Evolutionary conservation across 495 filamentous ascomycete species (phyloP).

Genomic region (Penicillium silybi): DNA sequence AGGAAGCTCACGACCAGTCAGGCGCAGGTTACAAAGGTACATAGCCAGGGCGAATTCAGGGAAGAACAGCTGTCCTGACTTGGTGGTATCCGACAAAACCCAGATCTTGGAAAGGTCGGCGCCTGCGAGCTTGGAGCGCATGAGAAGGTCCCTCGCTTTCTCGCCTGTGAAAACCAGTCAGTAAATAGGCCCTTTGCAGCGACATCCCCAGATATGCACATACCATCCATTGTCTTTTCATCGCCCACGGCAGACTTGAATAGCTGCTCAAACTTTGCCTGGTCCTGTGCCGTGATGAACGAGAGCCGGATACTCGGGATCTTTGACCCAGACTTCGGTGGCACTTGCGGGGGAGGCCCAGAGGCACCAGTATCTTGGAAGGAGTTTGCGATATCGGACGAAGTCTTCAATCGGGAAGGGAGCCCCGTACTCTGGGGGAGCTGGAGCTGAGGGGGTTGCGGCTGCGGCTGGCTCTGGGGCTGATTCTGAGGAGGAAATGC

Average conservation of each 20-base stretch:
- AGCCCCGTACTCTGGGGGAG: constrained; percentile 39
- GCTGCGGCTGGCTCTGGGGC: constrained; percentile 15
- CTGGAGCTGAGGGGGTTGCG: constrained; percentile 43
- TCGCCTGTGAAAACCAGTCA: constrained; percentile 51
- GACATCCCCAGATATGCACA: background rate
- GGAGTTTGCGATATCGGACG: constrained; percentile 79
- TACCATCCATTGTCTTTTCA: constrained; percentile 78
- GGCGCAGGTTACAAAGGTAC: constrained; percentile 95
- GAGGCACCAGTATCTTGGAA: constrained; percentile 51
- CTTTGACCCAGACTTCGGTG: constrained; percentile 54
- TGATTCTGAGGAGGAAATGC: constrained; percentile 39
- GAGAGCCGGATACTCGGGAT: constrained; percentile 95
- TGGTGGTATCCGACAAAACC: constrained; percentile 95
- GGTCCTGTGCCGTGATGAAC: constrained; percentile 92
- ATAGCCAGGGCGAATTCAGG: constrained; percentile 97
- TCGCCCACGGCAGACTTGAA: constrained; percentile 95
- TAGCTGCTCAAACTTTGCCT: constrained; percentile 95
- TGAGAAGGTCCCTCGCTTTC: constrained; percentile 79
- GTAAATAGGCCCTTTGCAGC: background rate
- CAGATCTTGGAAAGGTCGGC: constrained; percentile 83
- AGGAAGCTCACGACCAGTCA: constrained; percentile 82
- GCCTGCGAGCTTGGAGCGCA: constrained; percentile 83
- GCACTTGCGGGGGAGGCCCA: constrained; percentile 46
- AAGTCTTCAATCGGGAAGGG: constrained; percentile 58
- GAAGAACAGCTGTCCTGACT: constrained; percentile 93